Evolutionary conservation across 2,329 filamentous ascomycete species (phyloP).

Genomic region (Aulographum hederae): DNA sequence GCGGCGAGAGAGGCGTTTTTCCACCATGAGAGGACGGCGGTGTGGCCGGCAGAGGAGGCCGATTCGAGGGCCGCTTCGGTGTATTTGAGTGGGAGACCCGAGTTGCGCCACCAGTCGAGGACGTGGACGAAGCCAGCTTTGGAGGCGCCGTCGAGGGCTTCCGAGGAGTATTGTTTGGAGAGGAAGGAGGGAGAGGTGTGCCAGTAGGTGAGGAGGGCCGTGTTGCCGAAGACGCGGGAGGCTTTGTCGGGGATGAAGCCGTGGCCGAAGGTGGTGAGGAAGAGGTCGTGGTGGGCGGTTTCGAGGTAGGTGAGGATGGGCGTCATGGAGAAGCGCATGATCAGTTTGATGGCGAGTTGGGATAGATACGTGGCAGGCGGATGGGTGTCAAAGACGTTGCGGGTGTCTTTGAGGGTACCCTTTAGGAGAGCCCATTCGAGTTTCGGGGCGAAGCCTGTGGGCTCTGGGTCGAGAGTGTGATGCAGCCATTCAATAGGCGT

Average conservation of each 20-base stretch:
- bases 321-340: constrained; percentile 78
- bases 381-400: constrained; percentile 48
- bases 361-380: constrained; percentile 62
- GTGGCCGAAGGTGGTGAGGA: constrained; percentile 68
- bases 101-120: constrained; percentile 81
- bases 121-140: constrained; percentile 70
- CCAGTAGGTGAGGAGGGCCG: constrained; percentile 84
- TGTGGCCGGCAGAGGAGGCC: constrained; percentile 65
- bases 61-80: constrained; percentile 78
- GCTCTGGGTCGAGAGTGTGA: constrained; percentile 28
- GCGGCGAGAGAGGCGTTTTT: constrained; percentile 26
- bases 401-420: constrained; percentile 50
- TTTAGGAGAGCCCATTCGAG: constrained; percentile 75
- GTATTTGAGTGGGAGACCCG: constrained; percentile 63
- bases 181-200: constrained; percentile 63
- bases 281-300: constrained; percentile 50
- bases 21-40: constrained; percentile 91
- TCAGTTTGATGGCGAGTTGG: constrained; percentile 65
- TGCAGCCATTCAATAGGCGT: constrained; percentile 54
- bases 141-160: constrained; percentile 76
- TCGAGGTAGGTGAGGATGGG: constrained; percentile 59
- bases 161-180: constrained; percentile 69
- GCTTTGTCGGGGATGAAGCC: constrained; percentile 76
- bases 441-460: constrained; percentile 50
- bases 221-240: constrained; percentile 68